Conservation (phyloP, 345 rosid genomes). For the Kandelia obovata region DNA sequence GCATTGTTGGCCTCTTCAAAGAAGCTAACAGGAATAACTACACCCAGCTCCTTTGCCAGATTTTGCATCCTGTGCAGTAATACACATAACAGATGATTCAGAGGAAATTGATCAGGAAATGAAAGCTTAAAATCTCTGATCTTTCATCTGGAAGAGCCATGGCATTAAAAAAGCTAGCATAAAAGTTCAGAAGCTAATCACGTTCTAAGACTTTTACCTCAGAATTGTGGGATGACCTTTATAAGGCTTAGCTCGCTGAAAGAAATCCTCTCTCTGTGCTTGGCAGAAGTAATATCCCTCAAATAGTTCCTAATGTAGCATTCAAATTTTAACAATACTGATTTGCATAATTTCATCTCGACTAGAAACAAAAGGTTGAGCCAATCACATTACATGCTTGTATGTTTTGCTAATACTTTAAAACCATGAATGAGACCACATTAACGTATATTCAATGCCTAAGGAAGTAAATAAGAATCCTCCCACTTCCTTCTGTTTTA, state of each 20-base stretch:
- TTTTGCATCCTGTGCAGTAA: conserved; percentile 62
- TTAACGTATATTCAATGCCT: not conserved
- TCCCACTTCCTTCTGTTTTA: not conserved
- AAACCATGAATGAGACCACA: not conserved
- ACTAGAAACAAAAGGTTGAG: not conserved
- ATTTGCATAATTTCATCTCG: not conserved
- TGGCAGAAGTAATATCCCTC: conserved; percentile 98
- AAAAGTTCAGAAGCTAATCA: not conserved
- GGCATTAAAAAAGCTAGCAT: not conserved
- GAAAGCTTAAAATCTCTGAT: not conserved
- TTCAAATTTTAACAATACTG: not conserved
- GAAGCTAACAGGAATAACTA: conserved; percentile 90
- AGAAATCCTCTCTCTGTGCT: conserved; percentile 89
- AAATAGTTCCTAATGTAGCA: conserved; percentile 64
- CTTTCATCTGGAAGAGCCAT: not conserved
- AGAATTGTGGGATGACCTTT: conserved; percentile 77
- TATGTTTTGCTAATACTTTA: too few species aligned
- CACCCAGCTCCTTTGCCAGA: conserved; percentile 80
- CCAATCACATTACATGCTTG: not conserved
- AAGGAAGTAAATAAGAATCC: not conserved
- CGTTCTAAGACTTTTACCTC: conserved; percentile 38
- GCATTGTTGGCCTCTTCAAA: conserved; percentile 96
- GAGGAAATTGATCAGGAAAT: conserved; percentile 2
- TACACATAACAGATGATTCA: conserved; percentile 6
- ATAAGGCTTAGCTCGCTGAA: conserved; percentile 78